Percentiles rank a stretch among this genome's conserved stretches.
phyloP scores from a whole-genome alignment of 2,329 filamentous ascomycete species.

The Trichoderma hamatum region DNA sequence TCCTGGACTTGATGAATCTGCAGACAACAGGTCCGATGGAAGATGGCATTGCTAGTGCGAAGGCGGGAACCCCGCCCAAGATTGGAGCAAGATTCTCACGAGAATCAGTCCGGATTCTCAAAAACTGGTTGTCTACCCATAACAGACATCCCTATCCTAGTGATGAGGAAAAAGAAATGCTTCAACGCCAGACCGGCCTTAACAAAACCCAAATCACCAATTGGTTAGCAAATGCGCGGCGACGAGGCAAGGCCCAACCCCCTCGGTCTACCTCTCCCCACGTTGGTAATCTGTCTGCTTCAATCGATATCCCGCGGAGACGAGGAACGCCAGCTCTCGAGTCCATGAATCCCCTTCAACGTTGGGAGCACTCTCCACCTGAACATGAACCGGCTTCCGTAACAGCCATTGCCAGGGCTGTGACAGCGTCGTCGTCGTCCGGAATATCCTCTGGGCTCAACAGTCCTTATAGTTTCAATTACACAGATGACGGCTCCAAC shows the following conservation, averaged over 20 bases:
- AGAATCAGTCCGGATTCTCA: constrained; percentile 77
- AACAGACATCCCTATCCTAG: constrained; percentile 84
- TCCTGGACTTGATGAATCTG: constrained; percentile 35
- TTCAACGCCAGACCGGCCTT: constrained; percentile 78
- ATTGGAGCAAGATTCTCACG: constrained; percentile 77
- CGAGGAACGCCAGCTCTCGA: constrained; percentile 54
- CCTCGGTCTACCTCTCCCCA: constrained; percentile 71
- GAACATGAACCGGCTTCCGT: constrained; percentile 64
- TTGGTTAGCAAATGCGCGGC: constrained; percentile 88
- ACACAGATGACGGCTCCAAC: constrained; percentile 63
- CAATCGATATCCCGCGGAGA: constrained; percentile 73
- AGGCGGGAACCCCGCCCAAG: constrained; percentile 54
- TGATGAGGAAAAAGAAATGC: constrained; percentile 79
- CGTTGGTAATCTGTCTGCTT: constrained; percentile 59
- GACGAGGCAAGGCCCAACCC: constrained; percentile 75
- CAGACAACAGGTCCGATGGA: constrained; percentile 5
- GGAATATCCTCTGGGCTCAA: constrained; percentile 56
- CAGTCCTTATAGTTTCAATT: constrained; percentile 60
- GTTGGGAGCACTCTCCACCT: constrained; percentile 55
- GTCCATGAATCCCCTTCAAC: constrained; percentile 41
- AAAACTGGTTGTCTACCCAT: constrained; percentile 82
- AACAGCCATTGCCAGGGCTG: constrained; percentile 60
- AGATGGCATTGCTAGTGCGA: constrained; percentile 21
- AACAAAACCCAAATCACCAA: constrained; percentile 85
- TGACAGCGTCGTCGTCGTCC: constrained; percentile 56